Evolutionary conservation across 2,329 filamentous ascomycete species (phyloP), one percentile per base, ranked within the genome.

Genomic region (Albophoma yamanashiensis): DNA sequence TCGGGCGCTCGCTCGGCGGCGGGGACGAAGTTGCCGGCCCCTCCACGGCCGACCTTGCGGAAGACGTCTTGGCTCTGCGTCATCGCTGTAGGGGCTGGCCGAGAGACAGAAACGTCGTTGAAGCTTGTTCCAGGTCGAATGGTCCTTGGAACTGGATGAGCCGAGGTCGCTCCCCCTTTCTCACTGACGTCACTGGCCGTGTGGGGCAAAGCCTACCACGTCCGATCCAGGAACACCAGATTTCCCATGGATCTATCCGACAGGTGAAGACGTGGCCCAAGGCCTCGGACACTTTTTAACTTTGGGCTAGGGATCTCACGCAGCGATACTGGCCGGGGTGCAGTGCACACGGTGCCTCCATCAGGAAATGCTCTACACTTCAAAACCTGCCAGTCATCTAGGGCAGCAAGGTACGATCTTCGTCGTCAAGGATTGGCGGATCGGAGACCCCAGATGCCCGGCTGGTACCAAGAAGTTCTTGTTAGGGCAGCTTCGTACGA

Each of bases 1-100:
- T 36, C 50, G 27, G 20, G 8, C 20, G 25, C 42, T 6, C 27
- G 40, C 56, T 36, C 78, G 64, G 79, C 76, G 63, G 80, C 77
- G 67, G 76, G 76, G 67, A 79, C 79, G 69, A 81, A 86, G 71
- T 88, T 88, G 58, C 85, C 85, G 7, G 84, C 84, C 57, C 85
- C 85, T 59, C 85, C 85, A 56, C 85, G 81, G 60, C 85, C 85
- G 50, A 80, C 76, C 61, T 77, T 78, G 64, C 76, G 76, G 64
- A 80, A 81, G 57, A 75, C 75, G 65, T 81, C 81, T 61, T 68
- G 65, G 43, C 70, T 66, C 59, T 65, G 60, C 43, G 67, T 56
- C 63, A 68, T 69, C 53, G 25, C 57, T 50, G 36, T 17, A 22
- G 22, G 22, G 15, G 25, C 14, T 42, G 38, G 31, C 50, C 3